phyloP scores from a whole-genome alignment of 2,329 filamentous ascomycete species.

The Fusarium sp. region DNA sequence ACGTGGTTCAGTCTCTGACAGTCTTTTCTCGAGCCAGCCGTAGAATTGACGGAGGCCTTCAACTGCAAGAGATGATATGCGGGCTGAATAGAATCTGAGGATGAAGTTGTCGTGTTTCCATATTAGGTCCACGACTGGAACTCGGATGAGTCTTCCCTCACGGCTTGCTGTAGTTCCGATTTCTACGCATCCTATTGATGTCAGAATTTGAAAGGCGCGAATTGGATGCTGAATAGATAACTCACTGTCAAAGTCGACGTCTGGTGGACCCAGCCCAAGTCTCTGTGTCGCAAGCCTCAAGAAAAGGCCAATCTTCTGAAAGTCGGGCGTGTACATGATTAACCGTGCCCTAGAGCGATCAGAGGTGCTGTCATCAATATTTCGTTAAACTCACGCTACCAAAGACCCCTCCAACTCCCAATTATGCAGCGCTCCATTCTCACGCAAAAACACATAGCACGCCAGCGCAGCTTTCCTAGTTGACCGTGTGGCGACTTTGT shows the following conservation, averaged over 20 bases:
- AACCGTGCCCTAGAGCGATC: background rate
- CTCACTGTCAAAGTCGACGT: background rate
- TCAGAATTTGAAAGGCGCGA: background rate
- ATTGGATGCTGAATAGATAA: too few relatives aligned
- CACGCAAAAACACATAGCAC: background rate
- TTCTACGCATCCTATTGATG: background rate
- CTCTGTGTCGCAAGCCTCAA: background rate
- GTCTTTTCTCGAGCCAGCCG: background rate
- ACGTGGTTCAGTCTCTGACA: background rate
- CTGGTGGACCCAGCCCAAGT: background rate
- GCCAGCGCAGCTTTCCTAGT: background rate
- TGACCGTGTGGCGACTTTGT: background rate
- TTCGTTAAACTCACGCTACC: background rate
- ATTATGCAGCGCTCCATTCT: background rate
- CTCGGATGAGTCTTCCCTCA: background rate
- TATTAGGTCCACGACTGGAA: background rate
- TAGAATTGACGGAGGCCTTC: background rate
- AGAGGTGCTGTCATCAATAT: fast-evolving
- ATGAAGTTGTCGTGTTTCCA: background rate
- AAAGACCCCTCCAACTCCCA: background rate
- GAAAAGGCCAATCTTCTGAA: background rate
- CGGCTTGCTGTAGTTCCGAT: background rate
- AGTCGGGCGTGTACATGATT: background rate
- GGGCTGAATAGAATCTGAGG: background rate
- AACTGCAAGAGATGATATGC: background rate